Conservation (phyloP, 2,329 filamentous ascomycete species). For the Fusarium penzigii region DNA sequence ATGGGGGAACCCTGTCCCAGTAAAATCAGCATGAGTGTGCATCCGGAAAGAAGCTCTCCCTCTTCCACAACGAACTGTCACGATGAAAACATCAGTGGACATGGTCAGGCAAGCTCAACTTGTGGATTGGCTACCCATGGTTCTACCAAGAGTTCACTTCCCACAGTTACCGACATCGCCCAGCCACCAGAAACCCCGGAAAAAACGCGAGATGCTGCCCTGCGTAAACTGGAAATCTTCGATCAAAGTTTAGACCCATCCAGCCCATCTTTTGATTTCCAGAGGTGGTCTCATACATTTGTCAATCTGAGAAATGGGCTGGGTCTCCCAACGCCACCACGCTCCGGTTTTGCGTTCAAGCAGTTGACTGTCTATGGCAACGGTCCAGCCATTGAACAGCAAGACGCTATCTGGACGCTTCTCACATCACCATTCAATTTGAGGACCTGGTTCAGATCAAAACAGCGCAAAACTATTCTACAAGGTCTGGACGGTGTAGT, state of each 20-base stretch:
- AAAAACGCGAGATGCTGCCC: not conserved
- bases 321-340: slow-evolving; percentile 3
- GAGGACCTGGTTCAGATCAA: not conserved
- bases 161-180: not conserved
- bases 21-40: not conserved
- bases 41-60: too few species aligned
- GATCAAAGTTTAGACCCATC: not conserved
- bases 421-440: not conserved
- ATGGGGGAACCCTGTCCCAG: not conserved
- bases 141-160: not conserved
- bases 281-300: slow-evolving; percentile 3
- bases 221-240: not conserved
- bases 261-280: slow-evolving; percentile 3
- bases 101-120: not conserved
- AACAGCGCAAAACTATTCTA: slow-evolving; percentile 4
- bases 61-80: not conserved
- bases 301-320: slow-evolving; percentile 2
- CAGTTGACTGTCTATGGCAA: not conserved
- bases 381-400: not conserved
- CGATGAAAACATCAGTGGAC: not conserved
- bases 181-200: not conserved
- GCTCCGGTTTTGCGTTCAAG: slow-evolving; percentile 2
- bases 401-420: slow-evolving; percentile 1
- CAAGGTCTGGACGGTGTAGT: slow-evolving; percentile 12
- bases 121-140: not conserved